Conservation (phyloP, 176 grass and related monocot species). For the Dendrocalamus sinicus region DNA sequence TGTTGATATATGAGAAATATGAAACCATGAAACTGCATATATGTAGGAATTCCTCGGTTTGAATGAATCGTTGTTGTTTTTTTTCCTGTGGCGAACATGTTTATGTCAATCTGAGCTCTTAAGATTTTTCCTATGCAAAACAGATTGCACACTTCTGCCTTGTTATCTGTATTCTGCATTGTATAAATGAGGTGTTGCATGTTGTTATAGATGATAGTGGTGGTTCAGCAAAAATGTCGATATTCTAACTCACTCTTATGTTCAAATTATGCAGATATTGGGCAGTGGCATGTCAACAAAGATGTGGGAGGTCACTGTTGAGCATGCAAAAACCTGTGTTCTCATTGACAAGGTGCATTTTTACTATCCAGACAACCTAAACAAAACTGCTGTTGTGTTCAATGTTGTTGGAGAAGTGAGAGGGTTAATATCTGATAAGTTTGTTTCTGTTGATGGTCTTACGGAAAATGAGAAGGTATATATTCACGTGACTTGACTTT, state of each 20-base stretch:
- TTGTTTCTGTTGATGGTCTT: slow-evolving; percentile 61
- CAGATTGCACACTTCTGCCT: background rate
- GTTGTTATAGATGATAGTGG: slow-evolving; percentile 17
- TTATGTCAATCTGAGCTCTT: slow-evolving; percentile 9
- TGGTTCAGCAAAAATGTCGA: slow-evolving; percentile 19
- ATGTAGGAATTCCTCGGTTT: background rate
- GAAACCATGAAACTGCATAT: background rate
- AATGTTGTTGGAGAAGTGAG: slow-evolving; percentile 73
- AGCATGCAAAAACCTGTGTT: slow-evolving; percentile 77
- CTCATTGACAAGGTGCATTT: slow-evolving; percentile 65
- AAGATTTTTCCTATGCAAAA: slow-evolving; percentile 4
- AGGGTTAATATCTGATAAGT: slow-evolving; percentile 64
- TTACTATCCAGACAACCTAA: slow-evolving; percentile 59
- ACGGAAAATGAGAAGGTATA: slow-evolving; percentile 67
- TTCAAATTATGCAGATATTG: slow-evolving; percentile 78
- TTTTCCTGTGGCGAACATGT: background rate
- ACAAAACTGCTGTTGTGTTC: slow-evolving; percentile 73
- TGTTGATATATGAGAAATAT: background rate
- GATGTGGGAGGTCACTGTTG: slow-evolving; percentile 85
- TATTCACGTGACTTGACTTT: slow-evolving; percentile 13
- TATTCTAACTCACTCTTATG: slow-evolving; percentile 35
- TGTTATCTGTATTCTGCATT: background rate
- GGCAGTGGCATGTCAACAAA: slow-evolving; percentile 88
- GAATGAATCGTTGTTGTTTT: background rate
- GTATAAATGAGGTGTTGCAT: slow-evolving; percentile 14